Base-by-base conservation (phyloP, 1,284 basidiomycete genomes). In the Naganishia sp. region DNA sequence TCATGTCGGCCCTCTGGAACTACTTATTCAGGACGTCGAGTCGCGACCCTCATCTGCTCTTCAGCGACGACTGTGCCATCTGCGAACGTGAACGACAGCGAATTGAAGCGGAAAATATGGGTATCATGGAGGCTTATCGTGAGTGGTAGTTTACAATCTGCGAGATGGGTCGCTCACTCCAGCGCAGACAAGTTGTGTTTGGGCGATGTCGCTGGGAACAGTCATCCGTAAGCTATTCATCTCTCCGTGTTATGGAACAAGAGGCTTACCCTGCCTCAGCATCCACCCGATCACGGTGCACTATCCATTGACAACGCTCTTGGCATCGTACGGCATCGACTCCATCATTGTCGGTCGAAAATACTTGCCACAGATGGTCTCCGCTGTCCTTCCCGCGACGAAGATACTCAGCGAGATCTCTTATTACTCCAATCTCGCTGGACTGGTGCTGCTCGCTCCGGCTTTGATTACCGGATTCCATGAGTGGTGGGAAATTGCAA, bases 211-310 rank as follows among this genome's bases (percentile, higher is more conserved):
- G 59, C 48, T 39, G 59, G 59, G 16, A 61, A 52, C 59, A 61
- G 59, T 52, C 59, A 61, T 43, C 59, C 59, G 59, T 61, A 43
- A 52, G 59, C 48, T 15, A 4, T 13, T 28, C 16, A 13, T 31
- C 4, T 28, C 49, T 25, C 49, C 11, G 11, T 16, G 21, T 53
- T 15, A 15, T 33, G 16, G 23, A 53, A 9, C 31, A 28, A 53
- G 16, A 18, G 5, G 50, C 31, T 53, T 10, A 31, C 33, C 18
- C n/a, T 39, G 23, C 33, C 21, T 13, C 28, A 61, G 59, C 9
- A 63, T 67, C 28, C 66, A 67, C 46, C 66, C 66, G 2, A 67
- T 67, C 54, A 63, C 66, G 36, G 66, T 67, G 21, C 66, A 67
- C 49, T 67, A 67, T 53, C 66, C 66, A 16, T 44, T 67, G 39